Evolutionary conservation across 1,284 basidiomycete species (phyloP).

Genomic region (Trametes hirsuta): DNA sequence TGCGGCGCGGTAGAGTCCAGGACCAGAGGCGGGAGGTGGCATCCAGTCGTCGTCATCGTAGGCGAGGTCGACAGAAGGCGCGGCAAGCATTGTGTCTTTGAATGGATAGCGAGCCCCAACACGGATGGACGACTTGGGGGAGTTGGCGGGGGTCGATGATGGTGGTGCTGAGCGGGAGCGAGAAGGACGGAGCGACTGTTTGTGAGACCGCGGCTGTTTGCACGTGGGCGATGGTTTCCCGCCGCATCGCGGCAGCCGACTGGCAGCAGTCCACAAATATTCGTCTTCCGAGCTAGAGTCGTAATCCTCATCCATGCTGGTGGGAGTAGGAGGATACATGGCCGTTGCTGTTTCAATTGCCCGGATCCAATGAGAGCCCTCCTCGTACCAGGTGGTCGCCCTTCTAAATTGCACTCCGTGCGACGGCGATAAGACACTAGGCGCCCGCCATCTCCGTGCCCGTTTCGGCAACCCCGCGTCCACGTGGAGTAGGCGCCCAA

Average conservation of each 20-base stretch:
- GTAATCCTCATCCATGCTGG: constrained; percentile 26
- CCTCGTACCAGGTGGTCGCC: constrained; percentile 16
- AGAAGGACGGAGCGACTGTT: constrained; percentile 30
- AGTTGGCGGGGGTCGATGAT: constrained; percentile 29
- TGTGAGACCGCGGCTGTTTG: constrained; percentile 25
- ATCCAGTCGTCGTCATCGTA: constrained; percentile 63
- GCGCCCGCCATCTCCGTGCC: constrained; percentile 10
- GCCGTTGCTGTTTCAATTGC: constrained; percentile 13
- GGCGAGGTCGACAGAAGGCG: constrained; percentile 58
- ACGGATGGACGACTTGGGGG: constrained; percentile 17
- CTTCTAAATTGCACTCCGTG: constrained; percentile 18
- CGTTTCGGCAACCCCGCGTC: neutral
- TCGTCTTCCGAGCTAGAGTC: constrained; percentile 35
- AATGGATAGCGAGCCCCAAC: constrained; percentile 21
- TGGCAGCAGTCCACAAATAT: constrained; percentile 34
- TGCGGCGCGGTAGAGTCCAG: constrained; percentile 59
- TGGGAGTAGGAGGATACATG: constrained; percentile 19
- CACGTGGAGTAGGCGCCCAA: constrained; percentile 23
- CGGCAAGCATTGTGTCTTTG: constrained; percentile 54
- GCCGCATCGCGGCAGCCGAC: constrained; percentile 29
- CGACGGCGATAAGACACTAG: constrained; percentile 16
- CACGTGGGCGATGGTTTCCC: constrained; percentile 28
- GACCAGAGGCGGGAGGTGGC: constrained; percentile 37
- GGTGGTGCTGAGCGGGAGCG: constrained; percentile 38
- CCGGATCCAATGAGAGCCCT: constrained; percentile 6